Percentiles rank a stretch among this genome's conserved stretches.
Conservation (phyloP, 371 early-diverging fungal genomes). For the Zancudomyces culisetae region DNA sequence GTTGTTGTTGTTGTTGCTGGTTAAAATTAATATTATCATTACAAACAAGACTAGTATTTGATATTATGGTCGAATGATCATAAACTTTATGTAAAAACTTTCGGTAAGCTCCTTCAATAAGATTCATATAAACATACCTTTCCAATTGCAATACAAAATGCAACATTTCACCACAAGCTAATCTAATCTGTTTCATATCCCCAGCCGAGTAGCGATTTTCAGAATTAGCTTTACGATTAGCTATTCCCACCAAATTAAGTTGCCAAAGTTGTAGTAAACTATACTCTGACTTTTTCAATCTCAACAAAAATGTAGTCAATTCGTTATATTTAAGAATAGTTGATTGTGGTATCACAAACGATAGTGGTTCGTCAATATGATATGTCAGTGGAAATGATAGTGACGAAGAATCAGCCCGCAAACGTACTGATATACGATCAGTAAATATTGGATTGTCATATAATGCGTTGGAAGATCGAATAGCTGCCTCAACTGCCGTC, state of each 20-base stretch:
- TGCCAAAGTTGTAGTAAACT: slow-evolving; percentile 58
- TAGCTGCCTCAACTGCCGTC: slow-evolving; percentile 61
- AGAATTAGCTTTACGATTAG: slow-evolving; percentile 1
- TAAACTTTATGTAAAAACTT: slow-evolving; percentile 41
- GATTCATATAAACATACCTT: slow-evolving; percentile 50
- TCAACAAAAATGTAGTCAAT: slow-evolving; percentile 75
- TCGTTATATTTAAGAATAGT: slow-evolving; percentile 64
- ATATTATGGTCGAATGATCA: slow-evolving; percentile 17
- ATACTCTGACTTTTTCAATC: slow-evolving; percentile 70
- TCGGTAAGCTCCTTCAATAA: slow-evolving; percentile 81
- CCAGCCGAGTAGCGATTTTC: not conserved
- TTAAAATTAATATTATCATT: no score
- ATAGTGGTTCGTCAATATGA: slow-evolving; percentile 61
- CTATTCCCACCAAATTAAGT: slow-evolving; percentile 38
- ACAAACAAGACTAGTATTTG: not conserved
- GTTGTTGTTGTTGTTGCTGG: no score
- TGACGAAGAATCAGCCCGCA: slow-evolving; percentile 22
- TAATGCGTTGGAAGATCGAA: slow-evolving; percentile 80
- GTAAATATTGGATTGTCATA: slow-evolving; percentile 63
- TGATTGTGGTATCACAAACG: slow-evolving; percentile 51
- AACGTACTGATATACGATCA: slow-evolving; percentile 52
- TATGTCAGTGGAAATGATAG: slow-evolving; percentile 81
- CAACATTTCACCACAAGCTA: slow-evolving; percentile 66
- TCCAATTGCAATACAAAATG: slow-evolving; percentile 86
- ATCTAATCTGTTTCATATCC: slow-evolving; percentile 1